These are phyloP conservation scores for Bruguiera sexangula DNA, from an alignment of 345 rosid genomes.

Conservation along the genomic window DNA sequence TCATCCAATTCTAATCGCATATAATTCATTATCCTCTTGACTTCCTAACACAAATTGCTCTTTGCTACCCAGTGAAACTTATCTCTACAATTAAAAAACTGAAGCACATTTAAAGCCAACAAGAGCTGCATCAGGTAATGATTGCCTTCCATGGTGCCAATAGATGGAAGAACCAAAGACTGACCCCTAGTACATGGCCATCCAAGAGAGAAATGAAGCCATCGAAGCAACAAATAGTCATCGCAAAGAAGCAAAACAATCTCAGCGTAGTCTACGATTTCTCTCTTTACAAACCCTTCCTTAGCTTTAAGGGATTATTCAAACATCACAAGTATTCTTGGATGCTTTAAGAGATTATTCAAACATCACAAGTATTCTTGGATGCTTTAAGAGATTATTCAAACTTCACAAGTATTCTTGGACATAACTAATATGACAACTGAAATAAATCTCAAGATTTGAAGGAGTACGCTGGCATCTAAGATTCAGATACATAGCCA, in stretches of 20 bases:
- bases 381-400: too few relatives aligned
- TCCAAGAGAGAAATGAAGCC: background rate
- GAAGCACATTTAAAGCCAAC: background rate
- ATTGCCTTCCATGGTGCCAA: background rate
- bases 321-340: too few relatives aligned
- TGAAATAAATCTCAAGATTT: too few relatives aligned
- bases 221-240: too few relatives aligned
- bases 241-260: too few relatives aligned
- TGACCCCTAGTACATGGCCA: background rate
- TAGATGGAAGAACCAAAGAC: background rate
- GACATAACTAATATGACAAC: background rate
- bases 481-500: background rate
- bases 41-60: background rate
- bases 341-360: too few relatives aligned
- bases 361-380: too few relatives aligned
- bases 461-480: background rate
- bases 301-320: background rate
- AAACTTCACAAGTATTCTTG: too few relatives aligned
- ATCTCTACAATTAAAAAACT: background rate
- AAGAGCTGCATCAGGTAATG: too few relatives aligned
- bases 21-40: background rate
- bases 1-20: too few relatives aligned
- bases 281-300: background rate
- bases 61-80: background rate
- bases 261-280: background rate